phyloP scores from a whole-genome alignment of 73 alveolate species.

The Tetrahymena thermophila region DNA sequence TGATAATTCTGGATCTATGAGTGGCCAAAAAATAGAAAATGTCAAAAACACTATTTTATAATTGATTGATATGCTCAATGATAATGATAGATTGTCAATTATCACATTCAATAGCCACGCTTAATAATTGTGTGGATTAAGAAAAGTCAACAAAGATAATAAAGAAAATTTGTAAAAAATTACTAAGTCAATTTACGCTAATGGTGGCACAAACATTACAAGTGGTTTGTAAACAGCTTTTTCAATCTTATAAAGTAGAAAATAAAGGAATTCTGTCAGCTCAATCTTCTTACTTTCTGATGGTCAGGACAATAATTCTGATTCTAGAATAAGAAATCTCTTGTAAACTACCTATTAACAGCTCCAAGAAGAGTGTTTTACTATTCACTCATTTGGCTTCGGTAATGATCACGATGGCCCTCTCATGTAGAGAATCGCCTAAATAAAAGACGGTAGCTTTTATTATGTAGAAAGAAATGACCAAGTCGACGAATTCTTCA shows the following conservation, averaged over 20 bases:
- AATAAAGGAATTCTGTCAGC: constrained; percentile 40
- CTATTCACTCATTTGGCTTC: constrained; percentile 76
- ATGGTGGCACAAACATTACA: constrained; percentile 68
- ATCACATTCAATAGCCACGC: not conserved
- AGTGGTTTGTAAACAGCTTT: constrained; percentile 58
- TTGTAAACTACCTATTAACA: not conserved
- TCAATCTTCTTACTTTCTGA: constrained; percentile 65
- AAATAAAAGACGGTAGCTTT: constrained; percentile 67
- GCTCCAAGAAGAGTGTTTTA: constrained; percentile 34
- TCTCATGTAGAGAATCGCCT: constrained; percentile 54
- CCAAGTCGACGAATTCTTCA: constrained; percentile 27
- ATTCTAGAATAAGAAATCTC: not conserved
- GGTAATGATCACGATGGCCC: constrained; percentile 75
- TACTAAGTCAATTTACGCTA: constrained; percentile 27
- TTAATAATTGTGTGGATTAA: constrained; percentile 26
- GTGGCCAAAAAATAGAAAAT: not conserved
- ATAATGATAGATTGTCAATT: not conserved
- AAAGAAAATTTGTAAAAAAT: constrained; percentile 27
- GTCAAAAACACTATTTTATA: not conserved
- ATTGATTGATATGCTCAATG: not conserved
- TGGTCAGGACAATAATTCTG: constrained; percentile 57
- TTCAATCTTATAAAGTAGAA: constrained; percentile 44
- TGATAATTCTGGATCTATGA: constrained; percentile 1
- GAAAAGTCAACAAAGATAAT: constrained; percentile 28
- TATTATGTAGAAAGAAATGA: constrained; percentile 43